Evolutionary conservation across 805 yeast genomes (phyloP).

Genomic region (Yarrowia bubula): DNA sequence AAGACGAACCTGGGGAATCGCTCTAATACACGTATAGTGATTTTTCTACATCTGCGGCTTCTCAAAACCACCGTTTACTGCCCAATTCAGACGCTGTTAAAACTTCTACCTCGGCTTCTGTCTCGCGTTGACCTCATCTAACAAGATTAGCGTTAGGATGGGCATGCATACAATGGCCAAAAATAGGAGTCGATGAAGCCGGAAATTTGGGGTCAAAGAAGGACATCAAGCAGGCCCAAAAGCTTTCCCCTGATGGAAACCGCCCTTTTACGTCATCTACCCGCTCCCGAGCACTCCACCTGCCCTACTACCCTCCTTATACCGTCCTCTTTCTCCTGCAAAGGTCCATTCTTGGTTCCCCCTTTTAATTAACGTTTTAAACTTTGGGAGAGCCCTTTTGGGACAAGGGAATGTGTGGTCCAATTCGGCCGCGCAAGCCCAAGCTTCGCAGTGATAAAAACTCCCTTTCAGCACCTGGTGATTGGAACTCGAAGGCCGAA

Average conservation of each 20-base stretch:
- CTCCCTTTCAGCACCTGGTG: neutral
- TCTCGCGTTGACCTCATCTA: slow-evolving; percentile 16
- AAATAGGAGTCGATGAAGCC: slow-evolving; percentile 1
- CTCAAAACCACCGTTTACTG: neutral
- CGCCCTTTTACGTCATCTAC: too few species aligned
- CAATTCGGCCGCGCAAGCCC: slow-evolving; percentile 14
- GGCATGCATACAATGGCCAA: slow-evolving; percentile 23
- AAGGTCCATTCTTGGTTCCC: slow-evolving; percentile 6
- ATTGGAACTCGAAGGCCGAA: neutral
- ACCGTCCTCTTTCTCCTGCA: neutral
- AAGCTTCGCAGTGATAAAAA: neutral
- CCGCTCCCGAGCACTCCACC: neutral
- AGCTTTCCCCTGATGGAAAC: neutral
- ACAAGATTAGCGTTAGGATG: slow-evolving; percentile 1
- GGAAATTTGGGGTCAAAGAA: neutral
- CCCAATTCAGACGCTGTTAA: neutral
- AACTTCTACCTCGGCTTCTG: neutral
- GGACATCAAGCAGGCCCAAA: neutral
- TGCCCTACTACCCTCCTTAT: neutral
- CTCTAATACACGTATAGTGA: neutral
- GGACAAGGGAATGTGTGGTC: slow-evolving; percentile 27
- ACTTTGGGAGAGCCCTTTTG: slow-evolving; percentile 10
- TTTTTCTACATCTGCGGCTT: neutral
- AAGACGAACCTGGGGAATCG: neutral
- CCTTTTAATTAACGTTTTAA: slow-evolving; percentile 5